phyloP scores from a whole-genome alignment of 345 rosid genomes.

The Xanthoceras sorbifolium region DNA sequence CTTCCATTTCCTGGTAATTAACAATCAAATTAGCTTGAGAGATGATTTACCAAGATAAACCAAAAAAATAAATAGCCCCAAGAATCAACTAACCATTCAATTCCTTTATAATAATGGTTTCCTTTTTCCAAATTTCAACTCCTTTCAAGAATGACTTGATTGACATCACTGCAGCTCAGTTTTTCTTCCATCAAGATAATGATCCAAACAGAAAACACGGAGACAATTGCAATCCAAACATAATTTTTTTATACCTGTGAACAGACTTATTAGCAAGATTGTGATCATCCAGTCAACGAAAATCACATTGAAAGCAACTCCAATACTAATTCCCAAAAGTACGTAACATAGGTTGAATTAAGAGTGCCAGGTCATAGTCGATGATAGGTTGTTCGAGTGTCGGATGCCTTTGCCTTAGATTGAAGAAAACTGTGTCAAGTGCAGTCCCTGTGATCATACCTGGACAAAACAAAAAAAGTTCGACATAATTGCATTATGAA shows the following conservation, averaged over 20 bases:
- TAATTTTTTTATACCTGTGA: constrained; percentile 28
- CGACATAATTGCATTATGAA: too few species aligned
- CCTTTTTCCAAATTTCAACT: constrained; percentile 53
- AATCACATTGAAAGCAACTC: constrained; percentile 48
- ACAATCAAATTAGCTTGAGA: too few species aligned
- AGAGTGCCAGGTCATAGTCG: constrained; percentile 54
- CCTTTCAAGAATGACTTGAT: constrained; percentile 52
- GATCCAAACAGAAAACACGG: background rate
- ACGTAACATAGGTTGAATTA: constrained; percentile 51
- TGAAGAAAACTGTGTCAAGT: constrained; percentile 40
- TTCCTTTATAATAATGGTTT: constrained; percentile 39
- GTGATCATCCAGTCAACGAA: constrained; percentile 60
- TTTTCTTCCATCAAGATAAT: background rate
- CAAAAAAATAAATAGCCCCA: too few species aligned
- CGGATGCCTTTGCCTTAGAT: constrained; percentile 47
- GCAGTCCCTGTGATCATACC: constrained; percentile 55
- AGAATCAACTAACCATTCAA: constrained; percentile 29
- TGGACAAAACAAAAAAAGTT: constrained; percentile 1
- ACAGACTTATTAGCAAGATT: constrained; percentile 41
- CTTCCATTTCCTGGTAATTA: constrained; percentile 25
- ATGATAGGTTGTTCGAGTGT: constrained; percentile 48
- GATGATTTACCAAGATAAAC: too few species aligned
- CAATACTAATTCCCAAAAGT: constrained; percentile 51
- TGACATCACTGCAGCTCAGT: constrained; percentile 33
- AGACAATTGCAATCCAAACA: background rate